Percentiles rank a stretch among this genome's conserved stretches.
Evolutionary conservation across 73 alveolate species (phyloP).

Genomic region (Stentor roeselii): DNA sequence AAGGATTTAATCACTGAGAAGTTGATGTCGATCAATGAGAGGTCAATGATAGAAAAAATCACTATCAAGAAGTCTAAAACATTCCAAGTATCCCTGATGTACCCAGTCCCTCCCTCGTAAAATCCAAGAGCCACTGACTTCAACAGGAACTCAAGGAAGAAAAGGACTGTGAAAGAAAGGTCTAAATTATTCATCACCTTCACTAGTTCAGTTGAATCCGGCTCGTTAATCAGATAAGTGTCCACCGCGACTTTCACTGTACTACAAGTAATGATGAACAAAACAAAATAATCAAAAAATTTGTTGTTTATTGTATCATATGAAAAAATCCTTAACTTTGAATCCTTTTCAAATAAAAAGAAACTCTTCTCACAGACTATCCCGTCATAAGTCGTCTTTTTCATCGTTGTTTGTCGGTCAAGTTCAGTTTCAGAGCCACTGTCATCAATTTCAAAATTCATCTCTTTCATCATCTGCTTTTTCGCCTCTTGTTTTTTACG

Average conservation of each 20-base stretch:
- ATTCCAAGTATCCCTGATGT: constrained; percentile 74
- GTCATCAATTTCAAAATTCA: constrained; percentile 20
- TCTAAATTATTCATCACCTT: background rate
- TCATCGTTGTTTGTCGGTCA: background rate
- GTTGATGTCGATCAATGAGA: constrained; percentile 48
- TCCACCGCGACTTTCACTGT: constrained; percentile 21
- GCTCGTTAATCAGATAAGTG: constrained; percentile 9
- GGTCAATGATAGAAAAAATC: constrained; percentile 62
- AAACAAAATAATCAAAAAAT: background rate
- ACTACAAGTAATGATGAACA: background rate
- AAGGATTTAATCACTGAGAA: constrained; percentile 62
- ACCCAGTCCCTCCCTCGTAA: constrained; percentile 54
- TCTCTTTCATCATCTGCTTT: constrained; percentile 12
- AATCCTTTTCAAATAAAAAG: background rate
- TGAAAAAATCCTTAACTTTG: background rate
- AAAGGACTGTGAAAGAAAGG: constrained; percentile 53
- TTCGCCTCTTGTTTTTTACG: constrained; percentile 15
- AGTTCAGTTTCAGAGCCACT: background rate
- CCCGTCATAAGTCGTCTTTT: constrained; percentile 17
- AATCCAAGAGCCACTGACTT: constrained; percentile 73
- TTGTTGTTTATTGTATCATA: background rate
- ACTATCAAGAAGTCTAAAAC: constrained; percentile 59
- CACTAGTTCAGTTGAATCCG: constrained; percentile 20
- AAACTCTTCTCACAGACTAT: background rate
- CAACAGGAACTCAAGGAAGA: background rate